Evolutionary conservation across 139 green algal genomes (phyloP), one percentile per base, ranked within the genome.

Genomic region (Coelastrella sp.): DNA sequence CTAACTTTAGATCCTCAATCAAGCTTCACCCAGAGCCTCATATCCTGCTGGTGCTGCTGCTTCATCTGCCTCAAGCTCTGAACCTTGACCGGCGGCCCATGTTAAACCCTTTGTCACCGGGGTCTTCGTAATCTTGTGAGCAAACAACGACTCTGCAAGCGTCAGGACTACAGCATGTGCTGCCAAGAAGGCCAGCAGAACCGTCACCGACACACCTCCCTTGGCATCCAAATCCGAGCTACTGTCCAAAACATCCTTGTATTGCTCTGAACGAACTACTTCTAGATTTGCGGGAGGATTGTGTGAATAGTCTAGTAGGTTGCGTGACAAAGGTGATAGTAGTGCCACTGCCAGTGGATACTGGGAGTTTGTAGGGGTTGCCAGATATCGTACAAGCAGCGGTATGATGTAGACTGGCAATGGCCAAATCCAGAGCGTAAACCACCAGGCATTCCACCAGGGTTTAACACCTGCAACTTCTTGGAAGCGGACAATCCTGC

Each of bases 401-500:
- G 69, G 69, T 48, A 78, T 35, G 40, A 78, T 40, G 69, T 78
- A 78, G 37, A 78, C 30, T 2, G 69, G 69, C 69, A 78, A 23
- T 38, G 69, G 69, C 69, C 69, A 78, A 8, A 78, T 6, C 23
- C 40, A 38, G 40, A 78, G 69, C 41, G 43, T 59, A 1, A 5
- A 23, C 69, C 69, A 78, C 69, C 69, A 78, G 3, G 37, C 40
- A 19, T 60, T 38, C 69, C 69, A 78, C 69, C 69, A 78, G 15
- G 25, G 23, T 35, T 78, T 78, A 5, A 78, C 69, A 8, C 69
- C 69, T 32, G n/a, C 30, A 11, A 25, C 30, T 27, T 51, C 25
- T 34, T 60, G 38, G 7, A 15, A 23, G 6, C 69, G 69, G 8
- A 78, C 69, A 19, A 64, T 64, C 53, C 53, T 64, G 53, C 53